Percentiles rank a stretch among this genome's conserved stretches.
These are phyloP conservation scores for Neofusicoccum parvum DNA, from an alignment of 2,329 filamentous ascomycete species.

Conservation along the genomic window DNA sequence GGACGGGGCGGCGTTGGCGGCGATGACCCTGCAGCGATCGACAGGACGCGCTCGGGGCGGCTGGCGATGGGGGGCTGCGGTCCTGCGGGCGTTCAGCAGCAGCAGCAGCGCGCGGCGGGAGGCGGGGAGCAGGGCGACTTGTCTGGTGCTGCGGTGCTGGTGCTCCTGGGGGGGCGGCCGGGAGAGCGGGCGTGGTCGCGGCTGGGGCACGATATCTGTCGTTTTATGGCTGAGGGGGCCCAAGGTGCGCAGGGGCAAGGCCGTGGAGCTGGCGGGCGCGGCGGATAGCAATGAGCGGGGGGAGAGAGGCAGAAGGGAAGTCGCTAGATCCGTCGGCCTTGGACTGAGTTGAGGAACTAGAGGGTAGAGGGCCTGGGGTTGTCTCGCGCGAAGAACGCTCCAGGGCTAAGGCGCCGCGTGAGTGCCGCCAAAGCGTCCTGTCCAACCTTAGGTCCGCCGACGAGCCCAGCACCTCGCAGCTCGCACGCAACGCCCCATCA, in stretches of 20 bases:
- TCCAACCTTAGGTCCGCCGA: slow-evolving; percentile 2
- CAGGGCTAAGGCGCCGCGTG: slow-evolving; percentile 18
- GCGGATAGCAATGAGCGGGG: slow-evolving; percentile 9
- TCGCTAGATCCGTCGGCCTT: slow-evolving; percentile 11
- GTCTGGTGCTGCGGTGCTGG: neutral
- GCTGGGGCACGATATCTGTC: slow-evolving; percentile 20
- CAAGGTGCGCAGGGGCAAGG: slow-evolving; percentile 14
- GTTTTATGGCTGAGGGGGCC: slow-evolving; percentile 12
- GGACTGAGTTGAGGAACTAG: slow-evolving; percentile 11
- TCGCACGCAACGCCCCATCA: slow-evolving; percentile 3
- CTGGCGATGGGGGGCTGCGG: neutral
- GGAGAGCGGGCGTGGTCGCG: slow-evolving; percentile 16
- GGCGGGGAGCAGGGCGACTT: neutral
- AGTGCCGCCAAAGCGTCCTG: slow-evolving; percentile 18
- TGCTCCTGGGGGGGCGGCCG: slow-evolving; percentile 17
- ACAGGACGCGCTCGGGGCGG: slow-evolving; percentile 15
- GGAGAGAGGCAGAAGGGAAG: neutral
- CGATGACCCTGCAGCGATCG: slow-evolving; percentile 17
- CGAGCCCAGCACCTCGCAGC: neutral
- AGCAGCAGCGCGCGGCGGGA: neutral
- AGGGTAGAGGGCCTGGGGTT: slow-evolving; percentile 20
- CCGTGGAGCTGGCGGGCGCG: slow-evolving; percentile 5
- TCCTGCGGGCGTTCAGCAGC: neutral
- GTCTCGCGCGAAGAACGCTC: slow-evolving; percentile 19
- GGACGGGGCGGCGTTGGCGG: slow-evolving; percentile 12